Evolutionary conservation across 23 red algal genomes (phyloP), one percentile per base, ranked within the genome.

Genomic region (Chondrus crispus): DNA sequence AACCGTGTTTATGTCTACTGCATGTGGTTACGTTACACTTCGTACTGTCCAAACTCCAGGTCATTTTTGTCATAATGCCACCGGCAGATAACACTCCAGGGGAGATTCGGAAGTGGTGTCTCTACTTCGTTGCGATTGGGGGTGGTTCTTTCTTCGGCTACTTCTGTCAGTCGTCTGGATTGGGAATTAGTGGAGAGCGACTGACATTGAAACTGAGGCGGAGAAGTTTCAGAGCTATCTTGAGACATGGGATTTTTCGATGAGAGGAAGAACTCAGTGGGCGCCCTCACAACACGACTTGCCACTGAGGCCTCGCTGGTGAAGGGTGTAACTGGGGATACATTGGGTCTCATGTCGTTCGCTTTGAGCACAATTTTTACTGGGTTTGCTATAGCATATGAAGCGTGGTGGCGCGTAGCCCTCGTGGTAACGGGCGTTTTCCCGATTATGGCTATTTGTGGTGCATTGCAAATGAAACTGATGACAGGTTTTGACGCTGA

Each of bases 241-340:
- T 99, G 50, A 87, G 94, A 98, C 28, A 80, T 98, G 55, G 87
- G 81, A 11, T 98, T 91, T 69, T 98, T 98, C 66, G 96, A 98
- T 73, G 43, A 51, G 54, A 81, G 88, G 48, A 37, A 96, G 52
- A 84, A 96, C 70, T 76, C 81, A 4, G 73, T 87, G 3, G 94
- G 94, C 29, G 70, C 89, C 1, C 94, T 96, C 40, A 53, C 81
- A 8, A 94, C 96, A 5, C 82, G 87, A 38, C 66, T 96, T 16
- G 94, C 88, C 11, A 82, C 94, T 8, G 94, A 96, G 46, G 94
- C 94, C 8, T 82, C 77, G 14, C 37, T 46, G 41, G 94, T 92
- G 44, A 85, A 87, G 68, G 88, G 94, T 3, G 26, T 93, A 3
- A 86, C 87, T 26, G 94, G 94, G 18, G 94, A 92, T 38, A 45